Conservation (phyloP, 345 rosid genomes). For the Sisymbrium irio region DNA sequence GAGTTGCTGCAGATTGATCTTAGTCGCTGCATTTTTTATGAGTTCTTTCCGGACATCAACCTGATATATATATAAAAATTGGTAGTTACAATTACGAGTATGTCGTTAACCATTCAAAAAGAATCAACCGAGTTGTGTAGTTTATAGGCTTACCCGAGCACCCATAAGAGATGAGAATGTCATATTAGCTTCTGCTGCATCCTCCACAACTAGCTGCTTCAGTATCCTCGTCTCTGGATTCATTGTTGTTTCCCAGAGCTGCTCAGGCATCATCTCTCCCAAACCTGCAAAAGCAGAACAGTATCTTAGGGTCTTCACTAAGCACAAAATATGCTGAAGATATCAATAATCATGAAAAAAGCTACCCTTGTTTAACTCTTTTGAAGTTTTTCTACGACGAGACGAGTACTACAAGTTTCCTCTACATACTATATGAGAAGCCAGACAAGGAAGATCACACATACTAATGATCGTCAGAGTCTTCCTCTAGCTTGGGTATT, state of each 20-base stretch:
- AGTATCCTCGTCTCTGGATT: slow-evolving; percentile 79
- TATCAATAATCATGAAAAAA: background rate
- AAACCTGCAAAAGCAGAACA: slow-evolving; percentile 47
- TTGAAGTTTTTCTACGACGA: background rate
- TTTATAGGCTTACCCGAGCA: slow-evolving; percentile 52
- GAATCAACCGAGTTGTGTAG: background rate
- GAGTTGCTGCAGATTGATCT: slow-evolving; percentile 54
- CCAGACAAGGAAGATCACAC: background rate
- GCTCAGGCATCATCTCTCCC: slow-evolving; percentile 99
- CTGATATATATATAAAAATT: slow-evolving; percentile 29
- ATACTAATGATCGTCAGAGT: too few species aligned
- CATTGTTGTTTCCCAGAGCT: slow-evolving; percentile 98
- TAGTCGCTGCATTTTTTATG: slow-evolving; percentile 58
- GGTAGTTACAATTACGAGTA: background rate
- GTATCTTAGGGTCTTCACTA: background rate
- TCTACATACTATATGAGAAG: background rate
- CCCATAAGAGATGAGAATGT: slow-evolving; percentile 96
- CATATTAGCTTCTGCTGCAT: slow-evolving; percentile 69
- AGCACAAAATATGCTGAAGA: too few species aligned
- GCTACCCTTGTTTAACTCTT: background rate
- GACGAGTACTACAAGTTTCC: background rate
- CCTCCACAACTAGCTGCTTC: slow-evolving; percentile 79
- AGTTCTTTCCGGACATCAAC: slow-evolving; percentile 87
- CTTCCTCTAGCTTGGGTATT: too few species aligned
- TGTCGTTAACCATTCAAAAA: background rate